Evolutionary conservation across 2,329 filamentous ascomycete genomes (phyloP), one percentile per base, ranked within the genome.

Genomic region (Arthrobotrys megalospora): DNA sequence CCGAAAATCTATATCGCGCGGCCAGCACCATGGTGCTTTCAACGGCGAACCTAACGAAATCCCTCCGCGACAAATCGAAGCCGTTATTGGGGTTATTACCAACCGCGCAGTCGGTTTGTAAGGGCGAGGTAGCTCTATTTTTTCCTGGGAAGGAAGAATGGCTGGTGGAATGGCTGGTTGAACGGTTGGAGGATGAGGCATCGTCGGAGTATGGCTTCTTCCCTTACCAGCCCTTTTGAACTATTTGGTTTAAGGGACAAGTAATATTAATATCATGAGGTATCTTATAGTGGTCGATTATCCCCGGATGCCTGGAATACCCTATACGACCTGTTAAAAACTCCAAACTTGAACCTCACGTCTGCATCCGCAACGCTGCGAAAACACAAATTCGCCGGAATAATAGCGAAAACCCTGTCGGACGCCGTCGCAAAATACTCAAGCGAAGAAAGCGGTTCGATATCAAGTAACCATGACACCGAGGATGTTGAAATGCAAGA

Each of bases 91-190:
- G 82, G 65, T 68, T 79, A 24, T 47, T 84, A 47, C 75, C 82
- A 32, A 79, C 50, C 60, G 24, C 79, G 79, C 63, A 80, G 68
- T 36, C 79, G 67, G 76, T 58, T 48, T 62, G 41, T 53, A 68
- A 76, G 70, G 55, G 63, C 43, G 41, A 55, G 7, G 21, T 41
- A 12, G 43, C 47, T 63, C 21, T 64, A 34, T 60, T 50, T 64
- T 83, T 82, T 73, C 82, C 83, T 80, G 83, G 81, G 32, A 87
- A 88, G 81, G 88, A 90, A 81, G 90, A 92, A 85, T 92, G 90
- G 89, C 86, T 91, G 12, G 82, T 91, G 72, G 87, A 88, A 81
- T 92, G 91, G 91, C 84, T 91, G 11, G 24, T 84, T 91, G 81
- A 90, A 89, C 65, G 76, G n/a, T 67, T 79, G 14, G 66, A 48